Conservation (phyloP, 768 basidiomycete species). For the Leccinum variicolor region DNA sequence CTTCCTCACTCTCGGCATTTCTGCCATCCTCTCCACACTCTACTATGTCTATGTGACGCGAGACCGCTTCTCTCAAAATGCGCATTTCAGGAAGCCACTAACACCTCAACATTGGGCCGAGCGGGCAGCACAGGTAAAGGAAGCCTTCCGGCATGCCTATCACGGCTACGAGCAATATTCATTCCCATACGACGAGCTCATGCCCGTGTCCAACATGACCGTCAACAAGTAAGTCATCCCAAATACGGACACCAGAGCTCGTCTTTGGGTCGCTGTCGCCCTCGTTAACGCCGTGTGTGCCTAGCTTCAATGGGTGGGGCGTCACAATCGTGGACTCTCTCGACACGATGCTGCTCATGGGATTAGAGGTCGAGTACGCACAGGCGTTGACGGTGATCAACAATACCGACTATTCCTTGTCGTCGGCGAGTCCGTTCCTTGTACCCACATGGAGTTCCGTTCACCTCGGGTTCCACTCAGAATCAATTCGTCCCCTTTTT, state of each 20-base stretch:
- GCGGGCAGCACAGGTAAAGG: slow-evolving; percentile 54
- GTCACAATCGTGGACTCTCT: slow-evolving; percentile 77
- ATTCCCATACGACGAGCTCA: slow-evolving; percentile 59
- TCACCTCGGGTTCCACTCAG: slow-evolving; percentile 1
- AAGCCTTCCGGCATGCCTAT: slow-evolving; percentile 69
- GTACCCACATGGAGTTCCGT: neutral
- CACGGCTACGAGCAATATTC: slow-evolving; percentile 61
- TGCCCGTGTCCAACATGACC: slow-evolving; percentile 44
- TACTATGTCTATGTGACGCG: slow-evolving; percentile 17
- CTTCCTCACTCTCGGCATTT: slow-evolving; percentile 9
- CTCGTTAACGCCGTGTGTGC: slow-evolving; percentile 1
- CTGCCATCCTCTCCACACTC: slow-evolving; percentile 8
- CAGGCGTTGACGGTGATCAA: slow-evolving; percentile 55
- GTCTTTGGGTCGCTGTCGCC: neutral
- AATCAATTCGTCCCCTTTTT: slow-evolving; percentile 53
- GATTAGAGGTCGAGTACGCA: slow-evolving; percentile 63
- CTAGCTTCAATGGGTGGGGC: slow-evolving; percentile 79
- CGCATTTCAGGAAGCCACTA: slow-evolving; percentile 1
- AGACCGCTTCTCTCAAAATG: neutral
- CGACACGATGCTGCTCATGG: slow-evolving; percentile 84
- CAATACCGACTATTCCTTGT: slow-evolving; percentile 45
- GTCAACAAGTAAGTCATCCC: slow-evolving; percentile 48
- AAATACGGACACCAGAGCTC: neutral
- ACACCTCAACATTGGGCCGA: slow-evolving; percentile 42
- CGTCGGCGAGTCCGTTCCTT: slow-evolving; percentile 32